These are phyloP conservation scores for Fusarium begoniae DNA, from an alignment of 2,329 filamentous ascomycete species.

Conservation along the genomic window DNA sequence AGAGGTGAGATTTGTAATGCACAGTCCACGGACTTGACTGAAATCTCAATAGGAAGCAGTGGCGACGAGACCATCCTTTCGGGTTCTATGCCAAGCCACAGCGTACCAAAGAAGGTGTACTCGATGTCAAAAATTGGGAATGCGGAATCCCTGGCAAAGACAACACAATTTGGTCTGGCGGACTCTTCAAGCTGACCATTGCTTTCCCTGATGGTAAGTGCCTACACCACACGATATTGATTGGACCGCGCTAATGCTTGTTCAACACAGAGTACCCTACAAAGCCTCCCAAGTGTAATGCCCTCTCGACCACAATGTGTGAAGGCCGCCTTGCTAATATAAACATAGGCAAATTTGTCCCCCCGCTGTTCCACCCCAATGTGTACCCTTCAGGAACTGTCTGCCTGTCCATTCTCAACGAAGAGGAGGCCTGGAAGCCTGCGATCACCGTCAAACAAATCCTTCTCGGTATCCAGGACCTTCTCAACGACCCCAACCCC, in stretches of 20 bases:
- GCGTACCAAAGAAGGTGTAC: constrained; percentile 79
- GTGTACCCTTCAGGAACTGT: constrained; percentile 98
- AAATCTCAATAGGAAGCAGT: constrained; percentile 78
- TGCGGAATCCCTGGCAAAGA: constrained; percentile 96
- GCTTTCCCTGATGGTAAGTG: constrained; percentile 88
- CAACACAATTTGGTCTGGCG: constrained; percentile 98
- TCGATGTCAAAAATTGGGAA: constrained; percentile 96
- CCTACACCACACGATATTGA: background rate
- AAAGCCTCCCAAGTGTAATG: constrained; percentile 96
- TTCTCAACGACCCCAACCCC: constrained; percentile 95
- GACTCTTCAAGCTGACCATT: constrained; percentile 93
- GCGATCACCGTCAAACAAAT: constrained; percentile 99
- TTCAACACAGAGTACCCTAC: constrained; percentile 85
- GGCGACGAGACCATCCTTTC: constrained; percentile 96
- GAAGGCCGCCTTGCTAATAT: constrained; percentile 18
- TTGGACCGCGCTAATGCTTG: constrained; percentile 18
- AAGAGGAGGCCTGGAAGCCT: constrained; percentile 98
- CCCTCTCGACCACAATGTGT: background rate
- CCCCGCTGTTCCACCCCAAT: constrained; percentile 97
- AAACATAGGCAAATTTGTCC: constrained; percentile 86
- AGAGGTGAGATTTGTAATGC: constrained; percentile 68
- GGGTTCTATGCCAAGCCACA: constrained; percentile 94
- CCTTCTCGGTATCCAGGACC: constrained; percentile 91
- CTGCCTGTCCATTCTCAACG: constrained; percentile 95
- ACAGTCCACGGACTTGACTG: constrained; percentile 25